A percentile compares a stretch with the other conserved stretches of the same genome.
Evolutionary conservation across 805 yeast species (phyloP).

Genomic region (Candida saitoana): DNA sequence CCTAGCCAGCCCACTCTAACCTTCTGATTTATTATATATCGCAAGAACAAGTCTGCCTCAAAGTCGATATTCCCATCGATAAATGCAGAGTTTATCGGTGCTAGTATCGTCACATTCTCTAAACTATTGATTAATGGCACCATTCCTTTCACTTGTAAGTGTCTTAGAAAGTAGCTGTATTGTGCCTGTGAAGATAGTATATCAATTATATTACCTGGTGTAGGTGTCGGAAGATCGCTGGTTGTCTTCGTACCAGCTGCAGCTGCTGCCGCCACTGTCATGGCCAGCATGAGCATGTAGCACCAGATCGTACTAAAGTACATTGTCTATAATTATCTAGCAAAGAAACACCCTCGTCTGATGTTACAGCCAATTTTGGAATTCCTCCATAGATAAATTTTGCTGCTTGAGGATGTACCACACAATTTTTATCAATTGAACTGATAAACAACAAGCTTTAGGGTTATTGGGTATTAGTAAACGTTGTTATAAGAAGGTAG

Average conservation of each 20-base stretch:
- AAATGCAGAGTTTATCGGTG: conserved; percentile 80
- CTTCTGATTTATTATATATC: conserved; percentile 32
- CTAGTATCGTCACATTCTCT: conserved; percentile 66
- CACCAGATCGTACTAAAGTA: neutral
- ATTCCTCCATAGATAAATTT: neutral
- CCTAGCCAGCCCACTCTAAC: conserved; percentile 30
- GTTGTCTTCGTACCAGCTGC: conserved; percentile 2
- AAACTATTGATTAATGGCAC: conserved; percentile 59
- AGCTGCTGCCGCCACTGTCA: conserved; percentile 3
- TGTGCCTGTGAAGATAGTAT: conserved; percentile 63
- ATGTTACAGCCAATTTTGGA: neutral
- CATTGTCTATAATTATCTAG: neutral
- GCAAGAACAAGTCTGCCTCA: conserved; percentile 13
- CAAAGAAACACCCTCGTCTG: neutral
- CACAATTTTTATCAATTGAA: too few relatives aligned
- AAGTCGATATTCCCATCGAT: conserved; percentile 14
- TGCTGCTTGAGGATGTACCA: neutral
- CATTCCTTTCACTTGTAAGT: conserved; percentile 58
- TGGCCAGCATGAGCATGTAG: conserved; percentile 7
- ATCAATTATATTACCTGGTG: conserved; percentile 56
- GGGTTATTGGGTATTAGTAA: too few relatives aligned
- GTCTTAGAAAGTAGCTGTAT: conserved; percentile 59
- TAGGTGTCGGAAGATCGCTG: conserved; percentile 12
- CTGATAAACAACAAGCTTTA: too few relatives aligned
- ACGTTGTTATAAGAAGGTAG: too few relatives aligned